Conservation (phyloP, 1,139 yeast genomes). For the Blastobotrys raffinosifermentans region DNA sequence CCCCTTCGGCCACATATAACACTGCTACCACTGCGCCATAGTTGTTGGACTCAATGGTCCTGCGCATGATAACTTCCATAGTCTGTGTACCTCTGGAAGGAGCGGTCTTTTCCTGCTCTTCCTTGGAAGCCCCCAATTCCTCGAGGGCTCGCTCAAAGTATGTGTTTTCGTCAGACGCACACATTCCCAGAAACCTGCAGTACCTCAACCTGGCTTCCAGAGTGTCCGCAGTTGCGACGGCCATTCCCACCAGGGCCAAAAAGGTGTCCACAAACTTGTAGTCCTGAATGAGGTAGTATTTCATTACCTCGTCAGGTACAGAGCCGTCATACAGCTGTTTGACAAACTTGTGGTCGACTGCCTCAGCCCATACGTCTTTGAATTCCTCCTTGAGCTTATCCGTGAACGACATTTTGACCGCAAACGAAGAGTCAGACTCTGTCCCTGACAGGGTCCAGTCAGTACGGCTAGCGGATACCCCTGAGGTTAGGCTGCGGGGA, state of each 20-base stretch:
- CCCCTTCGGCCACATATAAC: constrained; percentile 32
- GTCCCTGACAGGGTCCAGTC: too few relatives aligned
- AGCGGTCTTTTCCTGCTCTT: neutral
- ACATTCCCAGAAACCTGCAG: constrained; percentile 3
- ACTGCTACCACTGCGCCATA: constrained; percentile 4
- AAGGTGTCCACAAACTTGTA: constrained; percentile 5
- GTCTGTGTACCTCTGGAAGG: constrained; percentile 1
- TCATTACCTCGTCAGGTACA: constrained; percentile 5
- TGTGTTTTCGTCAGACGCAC: constrained; percentile 37
- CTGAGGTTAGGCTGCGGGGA: too few relatives aligned
- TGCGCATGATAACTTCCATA: constrained; percentile 3
- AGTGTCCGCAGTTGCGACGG: constrained; percentile 5
- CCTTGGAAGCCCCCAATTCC: constrained; percentile 1
- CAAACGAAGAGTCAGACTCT: too few relatives aligned
- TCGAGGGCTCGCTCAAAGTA: constrained; percentile 6
- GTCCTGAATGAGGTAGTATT: constrained; percentile 5
- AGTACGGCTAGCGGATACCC: too few relatives aligned
- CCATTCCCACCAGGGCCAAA: constrained; percentile 5
- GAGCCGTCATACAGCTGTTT: constrained; percentile 4
- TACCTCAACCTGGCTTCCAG: constrained; percentile 3
- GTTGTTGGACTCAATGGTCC: constrained; percentile 1
- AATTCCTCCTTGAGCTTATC: constrained; percentile 1
- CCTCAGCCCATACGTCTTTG: constrained; percentile 3
- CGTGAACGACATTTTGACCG: constrained; percentile 4
- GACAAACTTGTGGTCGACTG: constrained; percentile 5